Evolutionary conservation across 768 basidiomycete genomes (phyloP), one percentile per base, ranked within the genome.

Genomic region (Xerocomus spinulosus): DNA sequence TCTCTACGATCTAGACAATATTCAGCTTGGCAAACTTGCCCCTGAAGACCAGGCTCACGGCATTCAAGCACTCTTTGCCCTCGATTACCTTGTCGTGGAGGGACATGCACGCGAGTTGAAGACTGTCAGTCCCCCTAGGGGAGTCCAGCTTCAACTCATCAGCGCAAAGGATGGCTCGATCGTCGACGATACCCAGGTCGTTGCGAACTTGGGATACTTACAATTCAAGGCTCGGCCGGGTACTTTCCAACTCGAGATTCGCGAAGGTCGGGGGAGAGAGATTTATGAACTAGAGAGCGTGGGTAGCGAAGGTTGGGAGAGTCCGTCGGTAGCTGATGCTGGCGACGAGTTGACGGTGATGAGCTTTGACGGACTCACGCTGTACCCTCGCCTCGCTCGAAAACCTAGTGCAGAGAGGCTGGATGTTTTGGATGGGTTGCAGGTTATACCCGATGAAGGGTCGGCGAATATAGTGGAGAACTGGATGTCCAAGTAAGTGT

Each of bases 141-240:
- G 96, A 5, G 73, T 97, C 3, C 95, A 98, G 56, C 78, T 99
- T 2, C 86, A 96, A 60, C 79, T 99, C 1, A 71, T 79, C 3
- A 71, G 68, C 12, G 64, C 70, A 23, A 69, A 76, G 5, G 62
- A 72, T 42, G 60, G 57, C 9, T 67, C 64, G 12, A 41, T 53
- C 23, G 72, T 94, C 13, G 90, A 87, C 7, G 93, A 96, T 56
- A 98, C 96, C 0, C 87, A 83, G 49, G 85, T 98, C 32, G 90
- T 96, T 46, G 92, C 87, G 5, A 99, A 98, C 62, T 72, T 98
- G 5, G 96, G 96, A 2, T 99, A 99, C 67, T 70, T 97, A 46
- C 96, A 99, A 62, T 93, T 98, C 72, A 92, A 92, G 63, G 86
- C 89, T 2, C 87, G 79, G 45, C 96, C 96, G 1, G 96, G 96